These are phyloP conservation scores for Lunularia cruciata DNA, from an alignment of 225 moss, liverwort and hornwort genomes.

Conservation along the genomic window DNA sequence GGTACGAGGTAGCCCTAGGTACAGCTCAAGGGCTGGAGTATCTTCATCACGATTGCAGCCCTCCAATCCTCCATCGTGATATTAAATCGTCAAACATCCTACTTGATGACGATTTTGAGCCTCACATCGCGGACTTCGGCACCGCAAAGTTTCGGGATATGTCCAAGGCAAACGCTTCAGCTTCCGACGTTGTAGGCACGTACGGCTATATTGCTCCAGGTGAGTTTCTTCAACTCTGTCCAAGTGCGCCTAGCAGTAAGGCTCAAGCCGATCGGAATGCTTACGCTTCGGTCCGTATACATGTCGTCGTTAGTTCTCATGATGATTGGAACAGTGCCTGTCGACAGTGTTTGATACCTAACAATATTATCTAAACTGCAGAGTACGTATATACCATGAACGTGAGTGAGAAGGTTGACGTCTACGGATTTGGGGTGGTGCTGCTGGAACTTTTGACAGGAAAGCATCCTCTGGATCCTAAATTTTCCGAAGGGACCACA, in stretches of 20 bases:
- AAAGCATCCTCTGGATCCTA: conserved; percentile 25
- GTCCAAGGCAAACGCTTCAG: neutral
- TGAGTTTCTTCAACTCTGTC: no score
- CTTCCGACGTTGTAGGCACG: conserved; percentile 38
- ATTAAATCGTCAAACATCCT: conserved; percentile 43
- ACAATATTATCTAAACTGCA: no score
- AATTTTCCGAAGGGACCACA: conserved; percentile 27
- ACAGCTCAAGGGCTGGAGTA: conserved; percentile 43
- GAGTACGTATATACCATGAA: conserved; percentile 30
- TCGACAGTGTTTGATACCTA: no score
- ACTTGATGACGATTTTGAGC: conserved; percentile 23
- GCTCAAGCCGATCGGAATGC: no score
- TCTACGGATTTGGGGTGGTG: conserved; percentile 42
- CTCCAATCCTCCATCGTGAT: conserved; percentile 43
- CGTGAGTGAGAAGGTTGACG: conserved; percentile 35
- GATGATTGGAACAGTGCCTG: no score
- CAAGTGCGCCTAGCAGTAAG: no score
- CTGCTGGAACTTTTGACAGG: conserved; percentile 43
- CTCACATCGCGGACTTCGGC: conserved; percentile 43
- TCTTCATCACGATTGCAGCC: conserved; percentile 34
- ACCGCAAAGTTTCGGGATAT: conserved; percentile 30
- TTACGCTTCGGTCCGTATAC: no score
- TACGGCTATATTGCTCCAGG: conserved; percentile 52
- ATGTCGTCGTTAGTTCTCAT: no score
- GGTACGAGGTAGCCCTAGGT: conserved; percentile 36